These are phyloP conservation scores for Aphanocladium album DNA, from an alignment of 2,329 filamentous ascomycete species.

Conservation along the genomic window DNA sequence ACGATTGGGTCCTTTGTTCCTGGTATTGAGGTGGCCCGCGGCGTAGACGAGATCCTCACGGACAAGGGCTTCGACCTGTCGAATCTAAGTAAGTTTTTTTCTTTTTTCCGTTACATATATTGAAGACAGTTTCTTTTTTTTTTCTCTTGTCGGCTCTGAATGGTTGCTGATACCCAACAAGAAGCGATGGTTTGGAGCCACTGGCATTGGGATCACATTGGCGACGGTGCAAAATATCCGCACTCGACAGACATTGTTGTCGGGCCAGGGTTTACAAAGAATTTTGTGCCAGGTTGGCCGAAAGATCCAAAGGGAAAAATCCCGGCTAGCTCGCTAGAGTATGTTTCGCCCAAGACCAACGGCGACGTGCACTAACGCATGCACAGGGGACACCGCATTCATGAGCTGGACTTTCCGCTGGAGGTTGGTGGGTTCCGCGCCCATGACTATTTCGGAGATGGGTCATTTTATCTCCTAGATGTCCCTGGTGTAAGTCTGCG, in stretches of 20 bases:
- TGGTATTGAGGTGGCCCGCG: slow-evolving; percentile 12
- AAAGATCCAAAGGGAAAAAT: slow-evolving; percentile 28
- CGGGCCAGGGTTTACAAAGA: slow-evolving; percentile 45
- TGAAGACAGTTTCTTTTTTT: neutral
- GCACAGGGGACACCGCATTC: slow-evolving; percentile 21
- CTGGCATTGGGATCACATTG: slow-evolving; percentile 49
- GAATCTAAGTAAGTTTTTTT: slow-evolving; percentile 10
- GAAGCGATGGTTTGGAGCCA: slow-evolving; percentile 29
- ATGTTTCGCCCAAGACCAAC: neutral
- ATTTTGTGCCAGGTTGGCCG: slow-evolving; percentile 44
- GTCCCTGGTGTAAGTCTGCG: slow-evolving; percentile 25
- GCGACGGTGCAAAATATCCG: slow-evolving; percentile 44
- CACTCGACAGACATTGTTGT: slow-evolving; percentile 42
- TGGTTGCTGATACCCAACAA: neutral
- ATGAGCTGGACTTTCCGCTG: slow-evolving; percentile 25
- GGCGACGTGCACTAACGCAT: neutral
- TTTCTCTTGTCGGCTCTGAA: too few relatives aligned
- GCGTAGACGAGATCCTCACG: slow-evolving; percentile 17
- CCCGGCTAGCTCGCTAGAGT: slow-evolving; percentile 30
- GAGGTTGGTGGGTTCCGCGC: slow-evolving; percentile 33
- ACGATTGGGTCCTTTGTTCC: slow-evolving; percentile 11
- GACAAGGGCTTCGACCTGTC: slow-evolving; percentile 10
- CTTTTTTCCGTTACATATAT: neutral
- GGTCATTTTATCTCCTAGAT: slow-evolving; percentile 37
- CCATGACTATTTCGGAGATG: slow-evolving; percentile 38